These are phyloP conservation scores for Shiraia bambusicola DNA, from an alignment of 2,329 filamentous ascomycete species.

Conservation along the genomic window DNA sequence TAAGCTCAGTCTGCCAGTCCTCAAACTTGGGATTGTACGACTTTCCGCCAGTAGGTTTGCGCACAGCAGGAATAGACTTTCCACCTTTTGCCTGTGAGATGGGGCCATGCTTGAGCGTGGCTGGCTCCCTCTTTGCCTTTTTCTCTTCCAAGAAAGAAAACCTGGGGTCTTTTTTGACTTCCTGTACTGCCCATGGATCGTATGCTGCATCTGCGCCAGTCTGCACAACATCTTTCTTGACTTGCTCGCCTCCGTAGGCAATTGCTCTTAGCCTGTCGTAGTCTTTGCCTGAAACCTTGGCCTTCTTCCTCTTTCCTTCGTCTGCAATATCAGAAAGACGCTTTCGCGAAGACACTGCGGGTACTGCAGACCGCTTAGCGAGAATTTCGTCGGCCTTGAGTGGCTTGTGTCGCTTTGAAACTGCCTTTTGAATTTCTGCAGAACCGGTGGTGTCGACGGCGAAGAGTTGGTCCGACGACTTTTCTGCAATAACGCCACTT, in stretches of 20 bases:
- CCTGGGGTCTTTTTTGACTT: conserved; percentile 53
- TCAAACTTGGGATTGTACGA: conserved; percentile 91
- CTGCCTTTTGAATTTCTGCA: conserved; percentile 62
- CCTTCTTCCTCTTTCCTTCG: conserved; percentile 68
- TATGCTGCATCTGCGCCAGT: conserved; percentile 62
- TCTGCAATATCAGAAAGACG: conserved; percentile 72
- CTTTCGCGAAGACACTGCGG: conserved; percentile 77
- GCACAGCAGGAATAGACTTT: conserved; percentile 75
- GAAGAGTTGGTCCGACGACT: conserved; percentile 81
- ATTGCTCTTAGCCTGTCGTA: conserved; percentile 74
- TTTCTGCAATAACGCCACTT: conserved; percentile 84
- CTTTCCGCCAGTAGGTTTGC: conserved; percentile 75
- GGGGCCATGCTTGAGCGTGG: conserved; percentile 73
- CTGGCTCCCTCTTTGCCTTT: conserved; percentile 69
- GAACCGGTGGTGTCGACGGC: conserved; percentile 76
- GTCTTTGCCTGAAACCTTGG: conserved; percentile 83
- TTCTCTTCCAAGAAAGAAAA: conserved; percentile 68
- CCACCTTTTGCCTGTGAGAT: conserved; percentile 81
- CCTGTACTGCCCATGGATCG: conserved; percentile 73
- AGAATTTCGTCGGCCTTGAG: conserved; percentile 93
- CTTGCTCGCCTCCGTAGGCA: conserved; percentile 68
- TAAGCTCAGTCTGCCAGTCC: conserved; percentile 79
- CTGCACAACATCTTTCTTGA: conserved; percentile 50
- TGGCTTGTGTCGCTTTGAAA: conserved; percentile 69
- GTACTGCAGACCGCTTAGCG: conserved; percentile 76